Evolutionary conservation across 208 protist species (phyloP).

Genomic region (Trypanosoma vivax): DNA sequence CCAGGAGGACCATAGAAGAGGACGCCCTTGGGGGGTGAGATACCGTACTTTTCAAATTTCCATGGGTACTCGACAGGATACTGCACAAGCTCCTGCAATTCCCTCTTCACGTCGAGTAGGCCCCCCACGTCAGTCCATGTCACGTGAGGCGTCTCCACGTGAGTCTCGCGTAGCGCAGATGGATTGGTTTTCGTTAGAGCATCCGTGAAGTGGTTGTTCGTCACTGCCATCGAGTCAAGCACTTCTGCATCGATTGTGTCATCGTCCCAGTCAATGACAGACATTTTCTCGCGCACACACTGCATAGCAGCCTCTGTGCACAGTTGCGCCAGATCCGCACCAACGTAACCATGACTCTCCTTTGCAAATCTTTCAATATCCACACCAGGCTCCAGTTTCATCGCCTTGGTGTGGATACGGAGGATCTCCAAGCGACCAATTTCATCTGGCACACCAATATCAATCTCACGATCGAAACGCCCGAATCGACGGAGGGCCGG

Average conservation of each 20-base stretch:
- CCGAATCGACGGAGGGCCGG: conserved; percentile 99
- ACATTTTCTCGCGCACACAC: conserved; percentile 99
- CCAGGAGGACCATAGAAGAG: conserved; percentile 99
- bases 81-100: conserved; percentile 99
- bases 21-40: conserved; percentile 97
- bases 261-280: conserved; percentile 99
- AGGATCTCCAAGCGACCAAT: conserved; percentile 99
- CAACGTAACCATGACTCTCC: conserved; percentile 98
- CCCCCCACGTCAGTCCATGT: conserved; percentile 99
- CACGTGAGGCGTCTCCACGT: conserved; percentile 98
- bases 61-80: conserved; percentile 99
- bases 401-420: conserved; percentile 99
- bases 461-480: conserved; percentile 99
- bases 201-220: conserved; percentile 98
- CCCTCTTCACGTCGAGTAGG: conserved; percentile 96
- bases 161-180: conserved; percentile 98
- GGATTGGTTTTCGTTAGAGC: conserved; percentile 96
- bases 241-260: conserved; percentile 98
- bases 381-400: conserved; percentile 99
- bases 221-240: conserved; percentile 97
- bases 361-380: conserved; percentile 97
- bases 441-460: conserved; percentile 99
- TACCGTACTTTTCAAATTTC: conserved; percentile 99
- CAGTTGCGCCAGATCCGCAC: conserved; percentile 98
- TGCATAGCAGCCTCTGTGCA: conserved; percentile 99